Percentiles rank a stretch among this genome's conserved stretches.
Evolutionary conservation across 371 early-diverging fungal genomes (phyloP).

Genomic region (Rhizomucor miehei): DNA sequence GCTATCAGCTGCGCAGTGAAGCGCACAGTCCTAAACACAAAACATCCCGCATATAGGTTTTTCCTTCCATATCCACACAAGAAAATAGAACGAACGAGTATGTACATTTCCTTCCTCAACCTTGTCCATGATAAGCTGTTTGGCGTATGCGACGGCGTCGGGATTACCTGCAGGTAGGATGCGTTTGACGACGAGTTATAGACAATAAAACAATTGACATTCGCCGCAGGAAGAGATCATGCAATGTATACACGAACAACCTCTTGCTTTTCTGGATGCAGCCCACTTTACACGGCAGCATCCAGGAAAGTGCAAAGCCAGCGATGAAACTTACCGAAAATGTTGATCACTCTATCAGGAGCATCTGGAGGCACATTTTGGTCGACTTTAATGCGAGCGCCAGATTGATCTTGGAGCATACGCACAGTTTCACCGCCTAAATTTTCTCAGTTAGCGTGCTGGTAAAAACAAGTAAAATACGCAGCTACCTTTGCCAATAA

Average conservation of each 20-base stretch:
- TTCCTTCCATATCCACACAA: conserved; percentile 7
- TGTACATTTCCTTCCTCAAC: conserved; percentile 48
- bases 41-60: background rate
- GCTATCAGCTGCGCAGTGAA: background rate
- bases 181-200: conserved; percentile 15
- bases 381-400: conserved; percentile 79
- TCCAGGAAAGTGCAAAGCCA: background rate
- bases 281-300: background rate
- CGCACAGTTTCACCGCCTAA: conserved; percentile 87
- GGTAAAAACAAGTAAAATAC: too few relatives aligned
- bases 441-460: background rate
- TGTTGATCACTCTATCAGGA: conserved; percentile 35
- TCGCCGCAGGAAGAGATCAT: conserved; percentile 2
- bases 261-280: background rate
- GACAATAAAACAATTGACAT: conserved; percentile 7
- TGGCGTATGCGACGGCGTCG: conserved; percentile 52
- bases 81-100: conserved; percentile 14
- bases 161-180: conserved; percentile 36
- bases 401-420: conserved; percentile 75
- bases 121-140: conserved; percentile 57
- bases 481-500: conserved; percentile 70
- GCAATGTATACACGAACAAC: conserved; percentile 9
- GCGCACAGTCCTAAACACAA: background rate
- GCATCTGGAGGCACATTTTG: conserved; percentile 43
- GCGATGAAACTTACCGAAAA: conserved; percentile 29